A percentile compares a stretch with the other conserved stretches of the same genome.
Evolutionary conservation across 495 filamentous ascomycete species (phyloP).

Genomic region (Penicillium crystallinum): DNA sequence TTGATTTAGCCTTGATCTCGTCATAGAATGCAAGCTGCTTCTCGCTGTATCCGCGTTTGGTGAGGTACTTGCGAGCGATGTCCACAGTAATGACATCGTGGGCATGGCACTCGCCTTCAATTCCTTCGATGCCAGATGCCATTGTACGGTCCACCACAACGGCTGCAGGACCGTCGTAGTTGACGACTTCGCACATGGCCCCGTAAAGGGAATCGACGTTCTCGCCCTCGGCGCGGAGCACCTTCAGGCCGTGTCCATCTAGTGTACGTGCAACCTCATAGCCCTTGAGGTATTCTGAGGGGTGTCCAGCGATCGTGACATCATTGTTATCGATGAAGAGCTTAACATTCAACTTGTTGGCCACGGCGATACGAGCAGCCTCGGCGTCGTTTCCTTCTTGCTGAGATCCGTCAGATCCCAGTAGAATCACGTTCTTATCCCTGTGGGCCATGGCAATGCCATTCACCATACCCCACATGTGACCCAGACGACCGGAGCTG

Average conservation of each 20-base stretch:
- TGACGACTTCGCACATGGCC: constrained; percentile 30
- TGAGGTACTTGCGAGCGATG: constrained; percentile 37
- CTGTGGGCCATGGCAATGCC: constrained; percentile 36
- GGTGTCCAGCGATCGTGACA: constrained; percentile 38
- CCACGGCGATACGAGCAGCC: constrained; percentile 36
- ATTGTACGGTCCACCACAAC: constrained; percentile 33
- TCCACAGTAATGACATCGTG: constrained; percentile 39
- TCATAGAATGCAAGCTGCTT: constrained; percentile 36
- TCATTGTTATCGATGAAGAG: constrained; percentile 41
- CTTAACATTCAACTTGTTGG: constrained; percentile 35
- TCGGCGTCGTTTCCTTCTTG: constrained; percentile 42
- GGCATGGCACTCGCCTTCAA: constrained; percentile 32
- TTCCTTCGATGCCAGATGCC: constrained; percentile 32
- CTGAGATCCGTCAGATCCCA: constrained; percentile 39
- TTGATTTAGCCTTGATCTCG: constrained; percentile 32
- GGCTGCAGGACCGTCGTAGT: constrained; percentile 30
- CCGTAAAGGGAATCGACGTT: constrained; percentile 31
- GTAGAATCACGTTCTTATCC: constrained; percentile 31
- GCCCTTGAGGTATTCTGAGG: constrained; percentile 33
- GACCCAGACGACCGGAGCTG: constrained; percentile 36
- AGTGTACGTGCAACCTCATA: constrained; percentile 30
- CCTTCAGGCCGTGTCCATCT: constrained; percentile 31
- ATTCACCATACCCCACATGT: constrained; percentile 41
- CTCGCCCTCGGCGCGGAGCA: constrained; percentile 32
- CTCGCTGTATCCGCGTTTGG: constrained; percentile 32